These are phyloP conservation scores for Pelargonium myrrhifolium DNA, from an alignment of 441 rosid genomes.

Conservation along the genomic window DNA sequence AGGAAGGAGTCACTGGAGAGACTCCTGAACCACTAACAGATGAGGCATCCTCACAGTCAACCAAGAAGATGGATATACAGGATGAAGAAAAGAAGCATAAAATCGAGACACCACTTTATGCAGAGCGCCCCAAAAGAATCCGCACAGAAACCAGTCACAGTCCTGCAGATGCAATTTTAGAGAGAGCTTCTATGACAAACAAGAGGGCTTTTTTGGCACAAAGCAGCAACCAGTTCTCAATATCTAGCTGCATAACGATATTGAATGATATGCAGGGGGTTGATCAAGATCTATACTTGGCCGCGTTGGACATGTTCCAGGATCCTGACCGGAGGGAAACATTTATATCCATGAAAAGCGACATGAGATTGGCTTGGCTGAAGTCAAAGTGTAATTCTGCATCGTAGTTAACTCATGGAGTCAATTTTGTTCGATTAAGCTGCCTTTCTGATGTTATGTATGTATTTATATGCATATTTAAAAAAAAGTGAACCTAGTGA, in stretches of 20 bases:
- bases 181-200: not conserved
- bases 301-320: not conserved
- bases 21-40: slow-evolving; percentile 1
- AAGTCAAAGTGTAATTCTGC: not conserved
- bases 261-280: slow-evolving; percentile 5
- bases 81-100: not conserved
- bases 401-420: not conserved
- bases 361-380: slow-evolving; percentile 4
- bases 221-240: slow-evolving; percentile 1
- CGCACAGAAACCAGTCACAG: not conserved
- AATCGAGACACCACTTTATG: not conserved
- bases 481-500: too few species aligned
- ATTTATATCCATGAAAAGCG: not conserved
- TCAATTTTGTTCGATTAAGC: not conserved
- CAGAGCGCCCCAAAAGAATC: not conserved
- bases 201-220: not conserved
- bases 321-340: slow-evolving; percentile 4
- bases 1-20: slow-evolving; percentile 2
- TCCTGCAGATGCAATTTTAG: not conserved
- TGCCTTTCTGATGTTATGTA: too few species aligned
- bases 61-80: not conserved
- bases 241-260: not conserved
- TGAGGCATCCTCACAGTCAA: slow-evolving; percentile 20
- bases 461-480: too few species aligned
- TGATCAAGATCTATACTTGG: slow-evolving; percentile 2